Conservation (phyloP, 495 filamentous ascomycete species). For the Hypomontagnella monticulosa region DNA sequence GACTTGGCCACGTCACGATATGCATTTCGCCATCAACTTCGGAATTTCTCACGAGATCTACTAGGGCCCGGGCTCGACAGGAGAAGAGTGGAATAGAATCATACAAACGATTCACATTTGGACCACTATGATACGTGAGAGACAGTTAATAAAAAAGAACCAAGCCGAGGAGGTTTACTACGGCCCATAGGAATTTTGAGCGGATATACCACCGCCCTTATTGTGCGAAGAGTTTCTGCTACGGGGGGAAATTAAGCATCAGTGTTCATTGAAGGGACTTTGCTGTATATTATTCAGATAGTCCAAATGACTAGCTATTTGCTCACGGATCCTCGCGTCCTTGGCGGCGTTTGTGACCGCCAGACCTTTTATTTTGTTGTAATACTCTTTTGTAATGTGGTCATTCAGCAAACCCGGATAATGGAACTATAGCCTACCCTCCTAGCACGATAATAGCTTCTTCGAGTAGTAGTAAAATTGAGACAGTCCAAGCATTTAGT, state of each 20-base stretch:
- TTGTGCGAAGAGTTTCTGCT: slow-evolving; percentile 35
- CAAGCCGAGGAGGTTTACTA: slow-evolving; percentile 23
- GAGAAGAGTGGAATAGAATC: slow-evolving; percentile 17
- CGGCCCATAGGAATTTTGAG: slow-evolving; percentile 12
- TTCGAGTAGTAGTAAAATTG: too few relatives aligned
- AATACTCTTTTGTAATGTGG: not conserved
- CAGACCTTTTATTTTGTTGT: not conserved
- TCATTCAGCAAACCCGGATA: not conserved
- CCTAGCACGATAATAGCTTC: too few relatives aligned
- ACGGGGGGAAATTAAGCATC: slow-evolving; percentile 37
- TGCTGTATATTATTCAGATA: slow-evolving; percentile 52
- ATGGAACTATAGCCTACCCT: too few relatives aligned
- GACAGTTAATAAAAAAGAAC: slow-evolving; percentile 41
- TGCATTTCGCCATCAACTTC: slow-evolving; percentile 37
- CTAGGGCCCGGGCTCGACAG: slow-evolving; percentile 36
- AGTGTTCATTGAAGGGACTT: slow-evolving; percentile 42
- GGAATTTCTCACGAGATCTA: slow-evolving; percentile 40
- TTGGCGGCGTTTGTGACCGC: not conserved
- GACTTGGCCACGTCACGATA: slow-evolving; percentile 28
- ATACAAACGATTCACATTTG: slow-evolving; percentile 10
- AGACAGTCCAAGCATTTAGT: too few relatives aligned
- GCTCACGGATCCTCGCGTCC: slow-evolving; percentile 29
- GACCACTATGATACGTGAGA: slow-evolving; percentile 30
- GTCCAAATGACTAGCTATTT: slow-evolving; percentile 41
- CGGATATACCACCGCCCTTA: slow-evolving; percentile 38